Percentiles rank a stretch among this genome's conserved stretches.
Conservation (phyloP, 306 rosid species). For the Quercus wislizeni region DNA sequence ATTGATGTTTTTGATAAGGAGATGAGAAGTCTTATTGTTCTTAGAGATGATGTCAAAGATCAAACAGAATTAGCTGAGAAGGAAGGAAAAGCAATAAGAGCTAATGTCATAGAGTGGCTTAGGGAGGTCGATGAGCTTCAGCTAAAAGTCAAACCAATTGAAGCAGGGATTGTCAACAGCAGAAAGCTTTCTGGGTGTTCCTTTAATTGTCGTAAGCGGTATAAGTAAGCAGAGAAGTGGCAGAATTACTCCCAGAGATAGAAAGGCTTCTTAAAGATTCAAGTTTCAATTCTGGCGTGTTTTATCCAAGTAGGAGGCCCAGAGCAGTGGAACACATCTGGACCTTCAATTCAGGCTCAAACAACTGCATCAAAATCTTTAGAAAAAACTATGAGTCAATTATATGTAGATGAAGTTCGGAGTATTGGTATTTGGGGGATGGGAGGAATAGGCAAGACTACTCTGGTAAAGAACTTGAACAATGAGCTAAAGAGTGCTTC, state of each 20-base stretch:
- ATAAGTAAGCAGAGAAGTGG: neutral
- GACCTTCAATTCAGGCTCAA: neutral
- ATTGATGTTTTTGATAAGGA: slow-evolving; percentile 1
- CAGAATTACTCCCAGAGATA: neutral
- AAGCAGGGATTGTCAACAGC: neutral
- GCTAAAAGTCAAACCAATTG: neutral
- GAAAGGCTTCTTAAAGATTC: too few species aligned
- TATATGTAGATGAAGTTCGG: neutral
- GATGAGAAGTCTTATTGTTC: neutral
- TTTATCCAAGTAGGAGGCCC: too few species aligned
- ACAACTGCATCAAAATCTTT: neutral
- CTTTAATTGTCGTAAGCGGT: too few species aligned
- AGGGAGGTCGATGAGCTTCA: neutral
- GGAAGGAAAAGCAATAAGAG: neutral
- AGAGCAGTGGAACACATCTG: neutral
- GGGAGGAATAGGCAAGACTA: slow-evolving; percentile 27
- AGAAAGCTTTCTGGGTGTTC: too few species aligned
- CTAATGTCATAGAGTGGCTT: neutral
- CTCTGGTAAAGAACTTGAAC: slow-evolving; percentile 18
- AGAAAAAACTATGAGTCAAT: neutral
- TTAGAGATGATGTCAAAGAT: neutral
- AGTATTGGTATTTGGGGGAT: slow-evolving; percentile 23
- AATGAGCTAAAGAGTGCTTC: slow-evolving; percentile 4
- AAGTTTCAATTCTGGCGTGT: too few species aligned
- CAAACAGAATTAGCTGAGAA: neutral